These are phyloP conservation scores for Dactylellina parvicollis DNA, from an alignment of 2,329 filamentous ascomycete genomes.

Conservation along the genomic window DNA sequence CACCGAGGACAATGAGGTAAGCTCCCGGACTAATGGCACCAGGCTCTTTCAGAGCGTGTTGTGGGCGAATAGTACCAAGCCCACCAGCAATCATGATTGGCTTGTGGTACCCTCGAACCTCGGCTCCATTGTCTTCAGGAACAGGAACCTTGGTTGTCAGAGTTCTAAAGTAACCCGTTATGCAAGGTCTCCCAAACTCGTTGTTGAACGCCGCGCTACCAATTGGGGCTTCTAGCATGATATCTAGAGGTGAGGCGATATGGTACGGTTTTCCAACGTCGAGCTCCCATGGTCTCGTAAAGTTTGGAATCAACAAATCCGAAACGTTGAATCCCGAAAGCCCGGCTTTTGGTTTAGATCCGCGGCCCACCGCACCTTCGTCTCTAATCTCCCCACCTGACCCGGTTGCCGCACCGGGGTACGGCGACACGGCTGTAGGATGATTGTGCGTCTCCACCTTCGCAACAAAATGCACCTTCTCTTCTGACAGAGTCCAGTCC, in stretches of 20 bases:
- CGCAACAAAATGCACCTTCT: constrained; percentile 84
- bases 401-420: constrained; percentile 90
- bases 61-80: constrained; percentile 87
- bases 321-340: constrained; percentile 94
- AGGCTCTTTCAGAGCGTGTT: constrained; percentile 86
- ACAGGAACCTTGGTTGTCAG: constrained; percentile 75
- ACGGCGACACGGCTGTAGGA: constrained; percentile 93
- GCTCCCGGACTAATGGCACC: constrained; percentile 84
- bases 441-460: constrained; percentile 99
- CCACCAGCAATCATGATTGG: constrained; percentile 98
- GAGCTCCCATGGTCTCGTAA: constrained; percentile 85
- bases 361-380: constrained; percentile 91
- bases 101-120: constrained; percentile 93
- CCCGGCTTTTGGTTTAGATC: constrained; percentile 91
- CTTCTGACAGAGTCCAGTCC: constrained; percentile 86
- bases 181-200: constrained; percentile 90
- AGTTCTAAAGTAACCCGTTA: constrained; percentile 90
- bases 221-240: constrained; percentile 97
- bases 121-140: constrained; percentile 68
- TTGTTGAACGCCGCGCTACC: constrained; percentile 97
- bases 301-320: constrained; percentile 86
- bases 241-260: constrained; percentile 92
- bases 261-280: constrained; percentile 90
- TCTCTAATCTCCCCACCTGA: constrained; percentile 96
- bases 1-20: constrained; percentile 89